A percentile compares a stretch with the other conserved stretches of the same genome.
Conservation (phyloP, 2,329 filamentous ascomycete species). For the Claviceps monticola region DNA sequence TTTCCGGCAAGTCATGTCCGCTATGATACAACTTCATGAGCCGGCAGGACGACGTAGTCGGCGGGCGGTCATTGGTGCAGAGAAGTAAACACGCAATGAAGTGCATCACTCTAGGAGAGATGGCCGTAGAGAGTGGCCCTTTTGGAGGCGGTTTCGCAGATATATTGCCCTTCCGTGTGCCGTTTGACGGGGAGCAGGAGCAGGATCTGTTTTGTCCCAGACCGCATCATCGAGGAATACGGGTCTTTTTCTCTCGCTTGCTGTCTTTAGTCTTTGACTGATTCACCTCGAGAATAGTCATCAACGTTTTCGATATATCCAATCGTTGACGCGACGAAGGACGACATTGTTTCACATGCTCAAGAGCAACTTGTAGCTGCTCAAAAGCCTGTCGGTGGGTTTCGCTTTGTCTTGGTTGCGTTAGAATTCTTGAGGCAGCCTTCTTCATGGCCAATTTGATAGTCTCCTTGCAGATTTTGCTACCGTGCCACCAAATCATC, state of each 20-base stretch:
- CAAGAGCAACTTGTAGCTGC: constrained; percentile 12
- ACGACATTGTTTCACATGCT: constrained; percentile 13
- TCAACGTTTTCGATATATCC: constrained; percentile 9
- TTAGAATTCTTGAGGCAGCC: constrained; percentile 14
- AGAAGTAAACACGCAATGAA: too few relatives aligned
- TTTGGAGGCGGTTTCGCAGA: too few relatives aligned
- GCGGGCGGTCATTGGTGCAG: too few relatives aligned
- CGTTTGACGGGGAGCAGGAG: too few relatives aligned
- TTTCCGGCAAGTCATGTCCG: too few relatives aligned
- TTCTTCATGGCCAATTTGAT: constrained; percentile 25
- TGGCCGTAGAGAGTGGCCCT: too few relatives aligned
- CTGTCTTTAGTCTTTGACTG: not conserved
- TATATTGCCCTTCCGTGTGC: too few relatives aligned
- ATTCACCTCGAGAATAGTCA: not conserved
- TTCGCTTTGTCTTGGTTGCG: constrained; percentile 2
- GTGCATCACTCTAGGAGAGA: too few relatives aligned
- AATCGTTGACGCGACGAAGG: constrained; percentile 7
- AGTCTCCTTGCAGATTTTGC: constrained; percentile 22
- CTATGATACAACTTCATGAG: too few relatives aligned
- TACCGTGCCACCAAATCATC: constrained; percentile 23
- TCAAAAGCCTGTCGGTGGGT: constrained; percentile 14
- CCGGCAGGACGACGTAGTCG: too few relatives aligned
- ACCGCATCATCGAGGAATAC: too few relatives aligned
- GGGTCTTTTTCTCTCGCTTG: too few relatives aligned
- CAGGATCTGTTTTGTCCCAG: not conserved